Conservation (phyloP, 768 basidiomycete species). For the Phaeotremella skinneri region DNA sequence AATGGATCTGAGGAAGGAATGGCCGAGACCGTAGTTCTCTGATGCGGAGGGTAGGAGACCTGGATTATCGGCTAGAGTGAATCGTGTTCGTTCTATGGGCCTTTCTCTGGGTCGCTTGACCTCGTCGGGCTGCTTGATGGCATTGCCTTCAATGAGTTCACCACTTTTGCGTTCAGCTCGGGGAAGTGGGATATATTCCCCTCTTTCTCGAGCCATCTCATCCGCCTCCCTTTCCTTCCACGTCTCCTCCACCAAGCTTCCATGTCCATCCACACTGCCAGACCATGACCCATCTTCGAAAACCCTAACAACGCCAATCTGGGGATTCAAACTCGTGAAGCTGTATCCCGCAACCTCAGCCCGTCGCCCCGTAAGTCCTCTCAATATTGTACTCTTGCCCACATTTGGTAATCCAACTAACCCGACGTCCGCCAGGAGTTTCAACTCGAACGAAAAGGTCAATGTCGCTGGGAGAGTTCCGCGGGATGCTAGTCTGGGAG, state of each 20-base stretch:
- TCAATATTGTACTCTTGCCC: constrained; percentile 80
- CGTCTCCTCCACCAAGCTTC: constrained; percentile 38
- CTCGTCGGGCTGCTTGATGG: constrained; percentile 9
- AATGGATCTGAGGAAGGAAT: constrained; percentile 88
- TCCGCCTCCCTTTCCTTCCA: constrained; percentile 45
- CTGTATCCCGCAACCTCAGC: constrained; percentile 86
- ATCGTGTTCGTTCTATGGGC: constrained; percentile 67
- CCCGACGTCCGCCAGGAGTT: constrained; percentile 90
- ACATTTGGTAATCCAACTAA: constrained; percentile 95
- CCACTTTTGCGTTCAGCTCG: neutral
- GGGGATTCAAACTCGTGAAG: constrained; percentile 93
- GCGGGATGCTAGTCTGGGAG: constrained; percentile 69
- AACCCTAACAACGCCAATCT: constrained; percentile 84
- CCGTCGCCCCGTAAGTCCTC: constrained; percentile 80
- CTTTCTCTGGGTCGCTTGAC: constrained; percentile 15
- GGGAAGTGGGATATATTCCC: constrained; percentile 26
- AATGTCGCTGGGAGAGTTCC: constrained; percentile 53
- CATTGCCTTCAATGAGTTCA: neutral
- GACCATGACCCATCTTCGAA: constrained; percentile 70
- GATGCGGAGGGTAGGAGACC: constrained; percentile 82
- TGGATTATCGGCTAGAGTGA: constrained; percentile 96
- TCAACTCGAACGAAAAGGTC: constrained; percentile 84
- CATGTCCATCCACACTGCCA: constrained; percentile 43
- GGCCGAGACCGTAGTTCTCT: constrained; percentile 86
- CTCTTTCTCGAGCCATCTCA: constrained; percentile 18